phyloP scores from a whole-genome alignment of 257 asterid species.

The Petunia secreta region DNA sequence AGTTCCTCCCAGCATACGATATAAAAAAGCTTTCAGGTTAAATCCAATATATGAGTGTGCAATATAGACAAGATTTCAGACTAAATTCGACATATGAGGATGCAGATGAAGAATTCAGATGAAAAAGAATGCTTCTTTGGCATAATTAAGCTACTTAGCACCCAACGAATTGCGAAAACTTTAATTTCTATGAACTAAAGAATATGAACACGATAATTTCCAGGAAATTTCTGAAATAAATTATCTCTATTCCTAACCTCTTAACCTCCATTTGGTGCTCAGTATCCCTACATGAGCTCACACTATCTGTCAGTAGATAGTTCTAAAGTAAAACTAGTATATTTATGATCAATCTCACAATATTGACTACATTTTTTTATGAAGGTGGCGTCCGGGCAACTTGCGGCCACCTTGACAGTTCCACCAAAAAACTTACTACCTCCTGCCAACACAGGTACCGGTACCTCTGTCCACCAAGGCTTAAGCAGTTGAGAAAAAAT shows the following conservation, averaged over 20 bases:
- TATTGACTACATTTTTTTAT: background rate
- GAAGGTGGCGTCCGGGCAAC: too few species aligned
- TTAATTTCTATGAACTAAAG: background rate
- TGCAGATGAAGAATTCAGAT: too few species aligned
- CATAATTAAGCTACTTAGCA: slow-evolving; percentile 9
- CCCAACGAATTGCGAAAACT: background rate
- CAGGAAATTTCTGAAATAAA: background rate
- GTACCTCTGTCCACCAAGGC: too few species aligned
- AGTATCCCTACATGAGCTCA: background rate
- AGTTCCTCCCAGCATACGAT: background rate
- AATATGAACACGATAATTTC: background rate
- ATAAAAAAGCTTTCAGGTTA: background rate
- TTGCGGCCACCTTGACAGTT: too few species aligned
- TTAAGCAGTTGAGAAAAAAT: too few species aligned
- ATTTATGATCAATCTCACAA: background rate
- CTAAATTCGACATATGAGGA: background rate
- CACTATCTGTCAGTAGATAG: background rate
- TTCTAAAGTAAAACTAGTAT: background rate
- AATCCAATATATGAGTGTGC: background rate
- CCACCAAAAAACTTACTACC: too few species aligned
- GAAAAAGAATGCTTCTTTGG: background rate
- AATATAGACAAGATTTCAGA: background rate
- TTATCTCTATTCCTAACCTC: background rate
- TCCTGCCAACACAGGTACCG: too few species aligned
- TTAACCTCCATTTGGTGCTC: background rate